These are phyloP conservation scores for Crinitomyces ghanaensis DNA, from an alignment of 805 yeast genomes.

Conservation along the genomic window DNA sequence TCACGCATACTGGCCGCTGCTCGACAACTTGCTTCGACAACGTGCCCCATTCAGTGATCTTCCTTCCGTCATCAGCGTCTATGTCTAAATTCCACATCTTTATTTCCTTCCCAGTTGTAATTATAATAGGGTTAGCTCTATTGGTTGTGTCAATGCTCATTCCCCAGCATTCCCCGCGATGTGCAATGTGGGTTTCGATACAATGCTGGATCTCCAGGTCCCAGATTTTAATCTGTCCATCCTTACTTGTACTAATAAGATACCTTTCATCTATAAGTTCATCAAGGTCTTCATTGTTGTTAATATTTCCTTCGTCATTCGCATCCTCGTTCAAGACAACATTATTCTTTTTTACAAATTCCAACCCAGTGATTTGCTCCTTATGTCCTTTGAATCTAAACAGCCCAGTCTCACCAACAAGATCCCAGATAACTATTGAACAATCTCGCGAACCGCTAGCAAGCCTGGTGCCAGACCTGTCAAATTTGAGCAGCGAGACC, in stretches of 20 bases:
- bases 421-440: slow-evolving; percentile 82
- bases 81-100: slow-evolving; percentile 74
- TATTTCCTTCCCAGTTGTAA: slow-evolving; percentile 71
- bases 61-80: slow-evolving; percentile 37
- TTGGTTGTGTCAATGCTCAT: slow-evolving; percentile 34
- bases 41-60: slow-evolving; percentile 48
- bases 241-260: slow-evolving; percentile 70
- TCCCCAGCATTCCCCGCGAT: slow-evolving; percentile 89
- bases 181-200: slow-evolving; percentile 89
- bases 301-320: slow-evolving; percentile 6
- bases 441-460: slow-evolving; percentile 84
- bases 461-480: slow-evolving; percentile 70
- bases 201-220: slow-evolving; percentile 82
- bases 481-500: slow-evolving; percentile 60
- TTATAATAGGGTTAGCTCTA: slow-evolving; percentile 41
- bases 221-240: slow-evolving; percentile 89
- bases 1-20: slow-evolving; percentile 50
- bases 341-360: slow-evolving; percentile 31
- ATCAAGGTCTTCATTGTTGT: slow-evolving; percentile 7
- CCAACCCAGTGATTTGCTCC: slow-evolving; percentile 73
- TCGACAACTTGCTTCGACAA: slow-evolving; percentile 52
- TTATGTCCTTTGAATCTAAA: slow-evolving; percentile 81
- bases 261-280: slow-evolving; percentile 51
- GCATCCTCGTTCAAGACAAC: slow-evolving; percentile 19
- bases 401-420: slow-evolving; percentile 83